Evolutionary conservation across 805 yeast genomes (phyloP).

Genomic region (Yamadazyma philogaea): DNA sequence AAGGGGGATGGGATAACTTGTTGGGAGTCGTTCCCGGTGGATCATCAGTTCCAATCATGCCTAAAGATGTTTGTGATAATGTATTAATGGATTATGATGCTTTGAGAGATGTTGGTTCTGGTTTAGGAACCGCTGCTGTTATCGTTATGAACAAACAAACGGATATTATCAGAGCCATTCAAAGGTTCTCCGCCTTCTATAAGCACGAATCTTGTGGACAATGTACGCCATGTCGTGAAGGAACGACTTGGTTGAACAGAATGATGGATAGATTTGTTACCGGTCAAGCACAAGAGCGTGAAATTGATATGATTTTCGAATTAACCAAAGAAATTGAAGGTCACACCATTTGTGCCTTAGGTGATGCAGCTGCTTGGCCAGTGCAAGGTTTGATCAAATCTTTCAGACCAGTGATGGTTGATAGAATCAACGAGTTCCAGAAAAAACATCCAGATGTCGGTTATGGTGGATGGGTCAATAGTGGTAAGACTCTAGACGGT

Average conservation of each 20-base stretch:
- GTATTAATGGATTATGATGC: slow-evolving; percentile 88
- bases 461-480: slow-evolving; percentile 78
- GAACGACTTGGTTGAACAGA: slow-evolving; percentile 79
- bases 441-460: slow-evolving; percentile 46
- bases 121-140: slow-evolving; percentile 91
- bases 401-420: slow-evolving; percentile 79
- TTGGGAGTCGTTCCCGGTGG: slow-evolving; percentile 90
- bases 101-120: slow-evolving; percentile 78
- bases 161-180: slow-evolving; percentile 81
- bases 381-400: slow-evolving; percentile 83
- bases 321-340: slow-evolving; percentile 86
- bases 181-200: slow-evolving; percentile 78
- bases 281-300: slow-evolving; percentile 79
- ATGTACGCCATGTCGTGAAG: slow-evolving; percentile 94
- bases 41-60: slow-evolving; percentile 79
- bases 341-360: slow-evolving; percentile 88
- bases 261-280: slow-evolving; percentile 78
- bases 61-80: slow-evolving; percentile 61
- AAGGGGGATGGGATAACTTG: slow-evolving; percentile 91
- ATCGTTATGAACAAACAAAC: slow-evolving; percentile 87
- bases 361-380: slow-evolving; percentile 95
- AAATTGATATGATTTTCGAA: slow-evolving; percentile 82
- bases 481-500: slow-evolving; percentile 60
- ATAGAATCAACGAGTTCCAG: slow-evolving; percentile 65
- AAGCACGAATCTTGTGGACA: slow-evolving; percentile 94